These are phyloP conservation scores for Cavenderia fasciculata DNA, from an alignment of 78 protist genomes.

Conservation along the genomic window DNA sequence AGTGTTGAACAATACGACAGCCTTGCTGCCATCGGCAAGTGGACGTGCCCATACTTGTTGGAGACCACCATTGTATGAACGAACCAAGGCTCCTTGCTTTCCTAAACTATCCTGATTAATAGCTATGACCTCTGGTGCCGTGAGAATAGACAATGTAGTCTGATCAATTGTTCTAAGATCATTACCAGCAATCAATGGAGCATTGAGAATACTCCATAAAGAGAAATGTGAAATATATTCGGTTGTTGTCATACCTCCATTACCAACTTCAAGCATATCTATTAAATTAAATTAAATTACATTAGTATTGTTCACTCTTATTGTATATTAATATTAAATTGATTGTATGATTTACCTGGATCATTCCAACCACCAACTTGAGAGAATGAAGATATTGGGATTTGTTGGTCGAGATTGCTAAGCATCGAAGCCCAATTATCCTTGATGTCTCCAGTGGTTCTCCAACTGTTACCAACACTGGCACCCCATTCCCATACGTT, in stretches of 20 bases:
- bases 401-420: conserved; percentile 34
- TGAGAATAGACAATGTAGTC: conserved; percentile 4
- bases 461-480: conserved; percentile 79
- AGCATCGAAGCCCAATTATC: conserved; percentile 70
- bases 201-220: conserved; percentile 79
- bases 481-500: conserved; percentile 60
- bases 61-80: conserved; percentile 3
- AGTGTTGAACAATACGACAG: conserved; percentile 63
- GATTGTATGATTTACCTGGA: no score
- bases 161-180: conserved; percentile 48
- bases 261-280: conserved; percentile 85
- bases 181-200: conserved; percentile 86
- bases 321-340: neutral
- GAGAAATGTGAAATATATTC: conserved; percentile 82
- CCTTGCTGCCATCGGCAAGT: conserved; percentile 27
- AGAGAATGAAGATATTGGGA: conserved; percentile 3
- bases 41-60: conserved; percentile 81
- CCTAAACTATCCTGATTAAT: conserved; percentile 81
- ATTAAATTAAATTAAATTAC: no score
- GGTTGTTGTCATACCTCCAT: conserved; percentile 80
- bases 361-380: conserved; percentile 86
- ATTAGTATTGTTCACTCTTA: neutral
- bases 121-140: conserved; percentile 77
- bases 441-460: conserved; percentile 79
- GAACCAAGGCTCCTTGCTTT: conserved; percentile 44